phyloP scores from a whole-genome alignment of 1,284 basidiomycete species.

The Ustilago shanxiensis region DNA sequence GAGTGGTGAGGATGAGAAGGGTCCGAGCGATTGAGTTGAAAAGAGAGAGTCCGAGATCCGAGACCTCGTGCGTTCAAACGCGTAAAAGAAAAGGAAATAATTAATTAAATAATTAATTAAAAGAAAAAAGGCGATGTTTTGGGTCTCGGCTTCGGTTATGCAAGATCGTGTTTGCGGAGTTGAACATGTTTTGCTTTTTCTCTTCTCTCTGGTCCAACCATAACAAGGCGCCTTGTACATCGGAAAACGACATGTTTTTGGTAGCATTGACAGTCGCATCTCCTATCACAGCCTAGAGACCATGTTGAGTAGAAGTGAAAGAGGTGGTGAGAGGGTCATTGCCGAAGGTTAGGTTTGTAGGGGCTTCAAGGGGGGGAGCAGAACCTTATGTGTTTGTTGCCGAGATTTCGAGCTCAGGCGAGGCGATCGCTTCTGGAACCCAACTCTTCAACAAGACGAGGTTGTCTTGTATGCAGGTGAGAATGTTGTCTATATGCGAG shows the following conservation, averaged over 20 bases:
- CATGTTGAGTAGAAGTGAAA: too few species aligned
- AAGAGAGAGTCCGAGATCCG: slow-evolving; percentile 5
- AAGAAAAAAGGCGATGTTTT: slow-evolving; percentile 17
- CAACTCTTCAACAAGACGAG: too few species aligned
- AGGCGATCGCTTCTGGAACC: background rate
- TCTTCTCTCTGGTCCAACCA: background rate
- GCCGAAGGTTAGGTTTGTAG: too few species aligned
- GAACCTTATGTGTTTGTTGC: background rate
- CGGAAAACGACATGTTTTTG: background rate
- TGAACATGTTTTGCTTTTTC: slow-evolving; percentile 23
- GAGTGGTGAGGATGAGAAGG: background rate
- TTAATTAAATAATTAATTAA: background rate
- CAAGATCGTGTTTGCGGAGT: slow-evolving; percentile 27
- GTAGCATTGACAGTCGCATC: too few species aligned
- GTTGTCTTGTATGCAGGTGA: background rate
- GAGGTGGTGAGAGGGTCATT: too few species aligned
- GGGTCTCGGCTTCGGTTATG: slow-evolving; percentile 32
- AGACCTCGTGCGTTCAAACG: background rate
- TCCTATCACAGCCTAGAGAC: too few species aligned
- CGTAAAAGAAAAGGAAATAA: background rate
- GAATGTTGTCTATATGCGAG: background rate
- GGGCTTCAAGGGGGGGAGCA: background rate
- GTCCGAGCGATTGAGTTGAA: background rate
- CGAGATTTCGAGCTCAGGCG: slow-evolving; percentile 3
- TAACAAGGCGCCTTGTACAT: background rate